Evolutionary conservation across 306 rosid species (phyloP), one percentile per base, ranked within the genome.

Genomic region (Cucurbita pepo): DNA sequence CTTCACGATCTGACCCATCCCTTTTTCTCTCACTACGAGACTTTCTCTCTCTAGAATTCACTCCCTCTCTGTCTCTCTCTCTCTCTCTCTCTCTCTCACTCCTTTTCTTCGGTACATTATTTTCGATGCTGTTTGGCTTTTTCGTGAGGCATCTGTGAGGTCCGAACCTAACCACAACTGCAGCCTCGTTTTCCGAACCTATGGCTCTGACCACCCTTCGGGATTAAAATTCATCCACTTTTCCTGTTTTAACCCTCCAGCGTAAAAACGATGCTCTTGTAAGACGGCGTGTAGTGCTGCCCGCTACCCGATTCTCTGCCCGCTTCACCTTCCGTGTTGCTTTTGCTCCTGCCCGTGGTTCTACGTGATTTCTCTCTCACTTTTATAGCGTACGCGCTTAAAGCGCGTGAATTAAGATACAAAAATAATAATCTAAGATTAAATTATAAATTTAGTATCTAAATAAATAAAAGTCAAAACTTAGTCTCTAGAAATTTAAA

Each of bases 1-100:
- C 86, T 85, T 83, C 86, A 86, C 99, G 97, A 95, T 95, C 97
- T 95, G 97, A 82, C 90, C 96, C 99, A 95, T 95, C 85, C 70
- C 70, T 58, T 44, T 71, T 77, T 47, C 74, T 62, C 74, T 72
- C 79, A 50, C 47, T 48, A 16, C 71, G 1, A 58, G 16, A 69
- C 43, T 80, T 69, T 83, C 82, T 81, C 84, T 78, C 77, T 83
- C 87, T 78, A 83, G 18, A 80, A 67, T n/a, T 4, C 65, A 52
- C 54, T 79, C 60, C 40, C 22, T 36, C 67, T 72, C 69, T 45
- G 16, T 18, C 71, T 69, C 77, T 80, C 25, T 6, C 67, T 18
- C 71, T 69, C 77, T 80, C 25, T 6, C 67, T 21, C 22, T 7
- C 10, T 10, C 30, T 25, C 74, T 58, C 78, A 71, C 21, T 4